A percentile compares a stretch with the other conserved stretches of the same genome.
These are phyloP conservation scores for Candida germanica DNA, from an alignment of 805 yeast genomes.

Conservation along the genomic window DNA sequence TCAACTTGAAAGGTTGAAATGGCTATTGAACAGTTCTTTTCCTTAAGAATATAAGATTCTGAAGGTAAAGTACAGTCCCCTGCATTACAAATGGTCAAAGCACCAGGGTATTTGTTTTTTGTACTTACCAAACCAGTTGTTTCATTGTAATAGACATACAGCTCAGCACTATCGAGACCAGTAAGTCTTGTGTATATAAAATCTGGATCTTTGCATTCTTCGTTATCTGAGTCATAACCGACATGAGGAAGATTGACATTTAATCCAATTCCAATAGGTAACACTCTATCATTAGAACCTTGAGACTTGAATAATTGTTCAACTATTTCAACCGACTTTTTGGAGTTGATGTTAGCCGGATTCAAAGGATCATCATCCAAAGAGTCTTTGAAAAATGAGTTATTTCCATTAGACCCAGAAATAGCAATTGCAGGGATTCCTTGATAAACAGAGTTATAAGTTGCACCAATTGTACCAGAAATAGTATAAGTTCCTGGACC, in stretches of 20 bases:
- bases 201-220: slow-evolving; percentile 42
- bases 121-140: slow-evolving; percentile 28
- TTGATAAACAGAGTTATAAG: slow-evolving; percentile 46
- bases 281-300: slow-evolving; percentile 33
- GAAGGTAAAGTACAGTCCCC: slow-evolving; percentile 47
- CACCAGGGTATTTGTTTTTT: slow-evolving; percentile 12
- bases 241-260: slow-evolving; percentile 50
- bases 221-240: slow-evolving; percentile 29
- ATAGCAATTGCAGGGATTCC: slow-evolving; percentile 50
- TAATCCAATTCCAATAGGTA: slow-evolving; percentile 45
- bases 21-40: slow-evolving; percentile 39
- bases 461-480: slow-evolving; percentile 54
- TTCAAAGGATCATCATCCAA: slow-evolving; percentile 39
- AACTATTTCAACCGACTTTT: slow-evolving; percentile 38
- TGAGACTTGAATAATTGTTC: slow-evolving; percentile 33
- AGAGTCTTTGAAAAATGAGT: slow-evolving; percentile 47
- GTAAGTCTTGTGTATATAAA: slow-evolving; percentile 45
- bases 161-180: slow-evolving; percentile 35
- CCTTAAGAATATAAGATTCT: slow-evolving; percentile 31
- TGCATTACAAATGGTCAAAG: slow-evolving; percentile 27
- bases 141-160: slow-evolving; percentile 36
- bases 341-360: slow-evolving; percentile 45
- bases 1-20: slow-evolving; percentile 50
- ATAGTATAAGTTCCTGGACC: slow-evolving; percentile 39
- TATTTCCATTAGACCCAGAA: slow-evolving; percentile 49